Base-by-base conservation (phyloP, 1,284 basidiomycete species). In the Papiliotrema terrestris region DNA sequence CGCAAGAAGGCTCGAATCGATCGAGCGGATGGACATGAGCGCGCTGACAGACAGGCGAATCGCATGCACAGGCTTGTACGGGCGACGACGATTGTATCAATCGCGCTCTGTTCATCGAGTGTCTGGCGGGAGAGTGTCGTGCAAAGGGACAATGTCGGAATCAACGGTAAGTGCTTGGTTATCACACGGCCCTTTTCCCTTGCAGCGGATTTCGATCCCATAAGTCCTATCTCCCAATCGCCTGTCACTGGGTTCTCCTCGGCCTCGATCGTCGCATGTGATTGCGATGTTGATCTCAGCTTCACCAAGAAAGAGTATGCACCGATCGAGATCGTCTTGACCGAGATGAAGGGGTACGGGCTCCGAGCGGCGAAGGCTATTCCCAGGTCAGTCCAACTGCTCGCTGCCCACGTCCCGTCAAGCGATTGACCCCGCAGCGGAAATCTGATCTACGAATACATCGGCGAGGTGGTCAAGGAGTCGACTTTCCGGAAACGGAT, bases 51-150 rank as follows among this genome's bases (percentile, higher is more conserved):
- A 46, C 5, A 78, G 78, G 67, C 56, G 67, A 69, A 38, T 84
- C 88, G 65, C 80, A 82, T 58, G 80, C 82, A 54, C 79, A 78
- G 54, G 91, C 92, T 6, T 98, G 95, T 76, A 91, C 91, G n/a
- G 83, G 86, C 49, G 81, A 84, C 57, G 91, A 91, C 22, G 89
- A 93, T 75, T 99, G 96, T 76, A 97, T 99, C 80, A 99, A 98
- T 75, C 84, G 93, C 56, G 84, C 98, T 56, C 96, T 96, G 25
- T 94, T 97, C 77, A 91, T 98, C 25, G 95, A 98, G 76, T 99
- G 95, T 78, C 75, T 94, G 22, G 80, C 84, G 17, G 87, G 84
- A 47, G 91, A 96, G 65, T 99, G 95, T 78, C 83, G 86, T 39
- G 94, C 91, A 78, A 81, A 86, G 45, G 73, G 79, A 11, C 82